phyloP scores from a whole-genome alignment of 192 early-diverging fungal species.

The Mortierella claussenii region DNA sequence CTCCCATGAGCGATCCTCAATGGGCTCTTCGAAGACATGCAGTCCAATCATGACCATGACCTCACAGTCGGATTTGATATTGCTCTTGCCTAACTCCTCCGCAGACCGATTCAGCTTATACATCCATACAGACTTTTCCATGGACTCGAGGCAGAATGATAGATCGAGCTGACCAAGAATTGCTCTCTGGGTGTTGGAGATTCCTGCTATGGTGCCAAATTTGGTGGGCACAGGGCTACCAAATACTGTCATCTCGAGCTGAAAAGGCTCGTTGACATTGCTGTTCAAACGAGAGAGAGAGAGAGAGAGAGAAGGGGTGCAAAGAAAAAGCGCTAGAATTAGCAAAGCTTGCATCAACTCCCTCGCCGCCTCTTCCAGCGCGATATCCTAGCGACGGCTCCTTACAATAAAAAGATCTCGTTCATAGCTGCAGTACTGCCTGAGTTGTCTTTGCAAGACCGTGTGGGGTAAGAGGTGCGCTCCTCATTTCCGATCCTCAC shows the following conservation, averaged over 20 bases:
- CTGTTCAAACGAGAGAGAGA: slow-evolving; percentile 2
- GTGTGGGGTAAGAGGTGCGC: slow-evolving; percentile 18
- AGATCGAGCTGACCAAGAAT: slow-evolving; percentile 29
- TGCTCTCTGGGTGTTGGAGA: slow-evolving; percentile 22
- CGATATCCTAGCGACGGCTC: not conserved
- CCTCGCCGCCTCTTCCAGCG: not conserved
- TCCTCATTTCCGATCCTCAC: slow-evolving; percentile 26
- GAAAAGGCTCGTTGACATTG: slow-evolving; percentile 43
- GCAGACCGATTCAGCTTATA: slow-evolving; percentile 16
- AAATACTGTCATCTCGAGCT: slow-evolving; percentile 30
- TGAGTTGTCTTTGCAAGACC: slow-evolving; percentile 44
- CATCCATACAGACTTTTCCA: slow-evolving; percentile 19
- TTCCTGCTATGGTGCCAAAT: slow-evolving; percentile 40
- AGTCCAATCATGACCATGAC: slow-evolving; percentile 35
- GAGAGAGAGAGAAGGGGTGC: not conserved
- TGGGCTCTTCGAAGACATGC: slow-evolving; percentile 38
- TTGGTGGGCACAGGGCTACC: slow-evolving; percentile 32
- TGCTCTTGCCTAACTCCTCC: slow-evolving; percentile 2
- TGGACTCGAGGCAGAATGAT: slow-evolving; percentile 22
- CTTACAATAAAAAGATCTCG: slow-evolving; percentile 49
- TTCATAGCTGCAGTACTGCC: slow-evolving; percentile 50
- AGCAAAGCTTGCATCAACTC: no score
- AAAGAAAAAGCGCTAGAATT: no score
- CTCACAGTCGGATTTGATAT: slow-evolving; percentile 34
- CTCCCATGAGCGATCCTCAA: slow-evolving; percentile 41